Evolutionary conservation across 306 rosid species (phyloP).

Genomic region (Cucurbita argyrosperma): DNA sequence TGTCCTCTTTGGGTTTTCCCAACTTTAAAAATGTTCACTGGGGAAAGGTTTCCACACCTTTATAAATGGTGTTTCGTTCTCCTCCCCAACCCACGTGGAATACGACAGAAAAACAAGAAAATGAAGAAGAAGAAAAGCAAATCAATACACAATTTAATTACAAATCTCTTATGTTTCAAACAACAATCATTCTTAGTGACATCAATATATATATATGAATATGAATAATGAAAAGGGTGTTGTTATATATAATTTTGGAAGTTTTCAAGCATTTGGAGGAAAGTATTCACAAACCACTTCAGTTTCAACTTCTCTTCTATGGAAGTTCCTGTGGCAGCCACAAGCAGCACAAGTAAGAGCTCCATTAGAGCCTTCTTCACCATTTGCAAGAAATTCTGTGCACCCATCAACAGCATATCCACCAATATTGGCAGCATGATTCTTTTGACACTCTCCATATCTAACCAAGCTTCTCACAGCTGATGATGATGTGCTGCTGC

Average conservation of each 20-base stretch:
- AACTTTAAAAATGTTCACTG: too few species aligned
- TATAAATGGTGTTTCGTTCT: too few species aligned
- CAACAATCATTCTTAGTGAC: background rate
- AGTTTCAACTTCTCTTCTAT: constrained; percentile 54
- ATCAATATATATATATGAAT: background rate
- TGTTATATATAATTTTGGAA: background rate
- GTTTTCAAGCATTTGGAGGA: constrained; percentile 30
- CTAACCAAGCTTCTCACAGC: constrained; percentile 34
- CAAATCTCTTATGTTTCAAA: background rate
- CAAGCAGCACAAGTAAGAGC: constrained; percentile 81
- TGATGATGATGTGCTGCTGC: constrained; percentile 37
- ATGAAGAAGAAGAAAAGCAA: background rate
- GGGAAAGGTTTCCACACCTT: too few species aligned
- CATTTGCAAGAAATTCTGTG: constrained; percentile 66
- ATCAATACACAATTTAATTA: constrained; percentile 7
- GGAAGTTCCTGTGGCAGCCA: constrained; percentile 80
- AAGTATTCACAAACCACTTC: constrained; percentile 93
- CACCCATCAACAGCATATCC: constrained; percentile 93
- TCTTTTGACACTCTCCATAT: constrained; percentile 81
- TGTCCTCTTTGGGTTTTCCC: too few species aligned
- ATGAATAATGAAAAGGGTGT: background rate
- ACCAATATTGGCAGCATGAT: constrained; percentile 78
- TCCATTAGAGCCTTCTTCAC: constrained; percentile 35
- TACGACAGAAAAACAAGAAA: background rate
- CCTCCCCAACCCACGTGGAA: too few species aligned